A percentile compares a stretch with the other conserved stretches of the same genome.
phyloP scores from a whole-genome alignment of 768 basidiomycete genomes.

The Amanita phalloides region DNA sequence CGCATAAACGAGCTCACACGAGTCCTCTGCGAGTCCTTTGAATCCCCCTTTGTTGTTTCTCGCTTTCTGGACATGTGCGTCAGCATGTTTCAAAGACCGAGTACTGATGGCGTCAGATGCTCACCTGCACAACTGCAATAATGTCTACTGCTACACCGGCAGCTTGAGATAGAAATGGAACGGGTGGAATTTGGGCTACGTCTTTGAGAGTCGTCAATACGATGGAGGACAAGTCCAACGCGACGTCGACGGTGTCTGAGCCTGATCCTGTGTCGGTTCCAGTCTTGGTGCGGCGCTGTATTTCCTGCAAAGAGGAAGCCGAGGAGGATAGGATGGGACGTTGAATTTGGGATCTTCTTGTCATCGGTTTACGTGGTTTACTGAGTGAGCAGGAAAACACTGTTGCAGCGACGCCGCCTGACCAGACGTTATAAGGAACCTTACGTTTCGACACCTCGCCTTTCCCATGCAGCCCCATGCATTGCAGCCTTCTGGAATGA shows the following conservation, averaged over 20 bases:
- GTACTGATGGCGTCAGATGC: not conserved
- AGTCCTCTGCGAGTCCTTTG: constrained; percentile 2
- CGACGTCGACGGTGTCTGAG: not conserved
- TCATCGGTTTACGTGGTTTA: not conserved
- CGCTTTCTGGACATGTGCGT: not conserved
- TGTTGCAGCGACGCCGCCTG: not conserved
- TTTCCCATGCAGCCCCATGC: too few relatives aligned
- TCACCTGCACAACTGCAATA: not conserved
- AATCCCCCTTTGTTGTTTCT: constrained; percentile 1
- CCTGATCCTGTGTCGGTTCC: not conserved
- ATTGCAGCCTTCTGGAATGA: too few relatives aligned
- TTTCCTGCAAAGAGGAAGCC: not conserved
- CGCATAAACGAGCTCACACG: constrained; percentile 4
- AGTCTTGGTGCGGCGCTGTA: not conserved
- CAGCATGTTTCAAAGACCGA: not conserved
- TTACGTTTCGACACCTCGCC: too few relatives aligned
- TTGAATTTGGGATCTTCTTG: not conserved
- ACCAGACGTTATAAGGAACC: not conserved
- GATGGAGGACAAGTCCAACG: not conserved
- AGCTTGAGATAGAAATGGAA: constrained; percentile 1
- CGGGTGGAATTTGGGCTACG: not conserved
- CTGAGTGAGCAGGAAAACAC: not conserved
- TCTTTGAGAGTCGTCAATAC: constrained; percentile 3
- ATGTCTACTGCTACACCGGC: constrained; percentile 2
- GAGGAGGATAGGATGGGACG: not conserved